phyloP scores from a whole-genome alignment of 1,284 basidiomycete genomes.

The Schizophyllum commune region DNA sequence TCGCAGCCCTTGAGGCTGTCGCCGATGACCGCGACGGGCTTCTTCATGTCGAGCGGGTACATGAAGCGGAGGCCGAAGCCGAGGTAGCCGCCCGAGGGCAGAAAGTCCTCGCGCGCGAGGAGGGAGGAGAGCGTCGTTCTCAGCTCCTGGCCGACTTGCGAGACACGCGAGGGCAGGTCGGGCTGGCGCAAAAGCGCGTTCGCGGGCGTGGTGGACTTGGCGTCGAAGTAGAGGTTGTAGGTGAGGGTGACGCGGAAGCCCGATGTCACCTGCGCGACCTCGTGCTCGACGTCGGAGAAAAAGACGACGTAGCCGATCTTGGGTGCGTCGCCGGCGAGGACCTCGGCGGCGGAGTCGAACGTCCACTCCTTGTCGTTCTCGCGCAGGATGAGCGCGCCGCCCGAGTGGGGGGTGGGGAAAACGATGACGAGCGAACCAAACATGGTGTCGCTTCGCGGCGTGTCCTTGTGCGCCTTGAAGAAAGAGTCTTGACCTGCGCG shows the following conservation, averaged over 20 bases:
- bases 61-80: conserved; percentile 24
- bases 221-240: conserved; percentile 26
- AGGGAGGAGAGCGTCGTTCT: conserved; percentile 10
- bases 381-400: conserved; percentile 27
- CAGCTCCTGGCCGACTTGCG: neutral
- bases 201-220: neutral
- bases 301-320: conserved; percentile 25
- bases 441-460: conserved; percentile 21
- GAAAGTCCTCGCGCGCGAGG: conserved; percentile 15
- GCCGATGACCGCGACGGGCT: neutral
- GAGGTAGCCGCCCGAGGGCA: conserved; percentile 23
- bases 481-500: conserved; percentile 20
- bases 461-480: conserved; percentile 23
- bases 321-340: conserved; percentile 2
- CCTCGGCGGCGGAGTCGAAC: conserved; percentile 16
- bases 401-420: conserved; percentile 30
- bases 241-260: conserved; percentile 35
- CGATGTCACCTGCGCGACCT: conserved; percentile 27
- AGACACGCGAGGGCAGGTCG: neutral
- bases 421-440: conserved; percentile 29
- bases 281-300: conserved; percentile 32
- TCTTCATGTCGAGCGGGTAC: conserved; percentile 17
- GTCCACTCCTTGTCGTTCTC: conserved; percentile 18
- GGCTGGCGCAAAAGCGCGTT: neutral
- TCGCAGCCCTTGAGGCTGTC: conserved; percentile 19